phyloP scores from a whole-genome alignment of 2,329 filamentous ascomycete species.

The Fusarium piperis region DNA sequence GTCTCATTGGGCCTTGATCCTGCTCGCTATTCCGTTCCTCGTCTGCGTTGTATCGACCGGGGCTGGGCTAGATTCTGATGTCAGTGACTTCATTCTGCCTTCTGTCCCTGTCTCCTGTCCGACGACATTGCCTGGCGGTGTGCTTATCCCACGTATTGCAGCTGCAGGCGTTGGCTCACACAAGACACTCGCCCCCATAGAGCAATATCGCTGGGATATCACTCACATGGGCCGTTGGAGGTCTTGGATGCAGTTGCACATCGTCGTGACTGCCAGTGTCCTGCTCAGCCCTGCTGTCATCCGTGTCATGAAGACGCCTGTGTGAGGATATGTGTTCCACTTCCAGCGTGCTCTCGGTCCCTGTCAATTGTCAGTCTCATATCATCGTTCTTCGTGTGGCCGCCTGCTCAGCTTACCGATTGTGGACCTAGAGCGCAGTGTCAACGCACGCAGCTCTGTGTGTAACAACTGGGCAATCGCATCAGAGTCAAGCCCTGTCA shows the following conservation, averaged over 20 bases:
- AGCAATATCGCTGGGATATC: background rate
- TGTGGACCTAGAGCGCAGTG: background rate
- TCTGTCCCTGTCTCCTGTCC: background rate
- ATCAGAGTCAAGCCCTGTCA: background rate
- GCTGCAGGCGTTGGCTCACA: background rate
- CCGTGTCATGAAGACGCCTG: background rate
- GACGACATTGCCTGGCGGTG: background rate
- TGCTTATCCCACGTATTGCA: background rate
- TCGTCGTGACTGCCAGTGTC: background rate
- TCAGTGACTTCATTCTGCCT: background rate
- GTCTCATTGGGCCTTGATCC: background rate
- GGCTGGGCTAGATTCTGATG: background rate
- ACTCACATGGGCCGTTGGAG: slow-evolving; percentile 14
- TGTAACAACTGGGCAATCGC: background rate
- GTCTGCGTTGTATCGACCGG: background rate
- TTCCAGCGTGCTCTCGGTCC: background rate
- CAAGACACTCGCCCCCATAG: background rate
- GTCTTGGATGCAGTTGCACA: background rate
- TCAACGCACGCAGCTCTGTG: background rate
- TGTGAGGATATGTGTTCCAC: background rate
- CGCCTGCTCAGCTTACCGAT: background rate
- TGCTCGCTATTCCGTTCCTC: slow-evolving; percentile 1
- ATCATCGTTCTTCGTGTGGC: background rate
- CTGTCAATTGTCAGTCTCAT: background rate
- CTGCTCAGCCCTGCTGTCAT: background rate